Evolutionary conservation across 495 filamentous ascomycete species (phyloP).

Genomic region (Penicillium ucsense): DNA sequence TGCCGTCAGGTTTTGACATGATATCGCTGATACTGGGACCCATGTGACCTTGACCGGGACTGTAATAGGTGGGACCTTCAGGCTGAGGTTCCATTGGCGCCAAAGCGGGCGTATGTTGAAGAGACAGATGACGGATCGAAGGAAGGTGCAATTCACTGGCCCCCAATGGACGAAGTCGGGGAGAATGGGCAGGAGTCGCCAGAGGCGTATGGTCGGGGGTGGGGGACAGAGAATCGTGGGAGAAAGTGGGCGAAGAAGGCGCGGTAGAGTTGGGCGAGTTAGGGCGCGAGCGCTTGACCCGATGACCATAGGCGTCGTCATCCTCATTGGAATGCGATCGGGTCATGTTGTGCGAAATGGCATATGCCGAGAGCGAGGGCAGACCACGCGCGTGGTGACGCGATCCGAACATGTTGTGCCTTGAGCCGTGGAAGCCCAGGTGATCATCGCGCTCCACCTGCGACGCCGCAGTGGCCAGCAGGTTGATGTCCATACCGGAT

Average conservation of each 20-base stretch:
- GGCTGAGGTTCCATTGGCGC: constrained; percentile 82
- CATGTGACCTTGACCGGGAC: constrained; percentile 38
- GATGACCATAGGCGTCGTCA: constrained; percentile 59
- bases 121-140: constrained; percentile 75
- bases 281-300: constrained; percentile 78
- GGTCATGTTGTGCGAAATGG: constrained; percentile 74
- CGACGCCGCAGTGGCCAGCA: constrained; percentile 85
- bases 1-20: constrained; percentile 75
- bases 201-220: constrained; percentile 96
- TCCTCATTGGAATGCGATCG: constrained; percentile 86
- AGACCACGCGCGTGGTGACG: constrained; percentile 57
- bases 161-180: constrained; percentile 71
- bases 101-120: constrained; percentile 81
- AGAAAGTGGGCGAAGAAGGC: constrained; percentile 95
- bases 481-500: constrained; percentile 67
- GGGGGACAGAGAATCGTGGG: constrained; percentile 89
- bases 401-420: constrained; percentile 44
- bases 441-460: constrained; percentile 76
- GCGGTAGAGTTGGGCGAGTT: constrained; percentile 92
- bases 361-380: constrained; percentile 74
- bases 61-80: constrained; percentile 48
- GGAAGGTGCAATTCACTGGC: constrained; percentile 67
- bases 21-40: constrained; percentile 86
- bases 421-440: constrained; percentile 28
- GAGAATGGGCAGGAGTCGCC: constrained; percentile 91